These are phyloP conservation scores for Solanum raphanifolium DNA, from an alignment of 257 asterid species.

Conservation along the genomic window DNA sequence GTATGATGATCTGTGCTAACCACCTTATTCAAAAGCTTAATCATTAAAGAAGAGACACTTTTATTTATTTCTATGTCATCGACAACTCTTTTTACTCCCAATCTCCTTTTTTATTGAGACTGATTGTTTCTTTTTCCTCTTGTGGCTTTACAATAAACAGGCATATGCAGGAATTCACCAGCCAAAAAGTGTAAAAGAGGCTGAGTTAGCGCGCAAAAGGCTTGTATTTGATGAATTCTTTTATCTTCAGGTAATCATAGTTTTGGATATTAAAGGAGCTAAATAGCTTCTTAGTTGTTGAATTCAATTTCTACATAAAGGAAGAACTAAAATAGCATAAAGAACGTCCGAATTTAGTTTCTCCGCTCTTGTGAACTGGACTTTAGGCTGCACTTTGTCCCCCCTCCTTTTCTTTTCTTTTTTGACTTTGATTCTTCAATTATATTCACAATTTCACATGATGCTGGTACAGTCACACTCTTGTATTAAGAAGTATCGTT, in stretches of 20 bases:
- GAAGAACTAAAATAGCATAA: background rate
- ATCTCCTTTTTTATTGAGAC: background rate
- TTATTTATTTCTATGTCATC: background rate
- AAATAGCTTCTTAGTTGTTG: background rate
- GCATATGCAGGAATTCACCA: conserved; percentile 90
- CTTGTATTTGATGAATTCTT: conserved; percentile 96
- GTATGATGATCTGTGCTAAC: background rate
- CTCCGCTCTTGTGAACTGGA: background rate
- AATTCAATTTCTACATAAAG: background rate
- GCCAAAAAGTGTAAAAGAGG: conserved; percentile 57
- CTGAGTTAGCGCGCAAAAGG: conserved; percentile 89
- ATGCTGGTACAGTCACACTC: background rate
- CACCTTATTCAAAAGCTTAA: background rate
- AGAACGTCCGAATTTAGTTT: background rate
- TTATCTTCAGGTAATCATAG: conserved; percentile 67
- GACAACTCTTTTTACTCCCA: background rate
- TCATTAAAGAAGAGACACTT: background rate
- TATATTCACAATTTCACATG: background rate
- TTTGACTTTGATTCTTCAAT: background rate
- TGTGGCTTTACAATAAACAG: conserved; percentile 28
- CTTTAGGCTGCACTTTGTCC: background rate
- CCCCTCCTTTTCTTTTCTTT: background rate
- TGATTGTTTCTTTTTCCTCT: background rate
- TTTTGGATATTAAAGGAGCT: background rate
- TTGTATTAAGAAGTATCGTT: background rate